Evolutionary conservation across 768 basidiomycete genomes (phyloP), one percentile per base, ranked within the genome.

Genomic region (Vishniacozyma victoriae): DNA sequence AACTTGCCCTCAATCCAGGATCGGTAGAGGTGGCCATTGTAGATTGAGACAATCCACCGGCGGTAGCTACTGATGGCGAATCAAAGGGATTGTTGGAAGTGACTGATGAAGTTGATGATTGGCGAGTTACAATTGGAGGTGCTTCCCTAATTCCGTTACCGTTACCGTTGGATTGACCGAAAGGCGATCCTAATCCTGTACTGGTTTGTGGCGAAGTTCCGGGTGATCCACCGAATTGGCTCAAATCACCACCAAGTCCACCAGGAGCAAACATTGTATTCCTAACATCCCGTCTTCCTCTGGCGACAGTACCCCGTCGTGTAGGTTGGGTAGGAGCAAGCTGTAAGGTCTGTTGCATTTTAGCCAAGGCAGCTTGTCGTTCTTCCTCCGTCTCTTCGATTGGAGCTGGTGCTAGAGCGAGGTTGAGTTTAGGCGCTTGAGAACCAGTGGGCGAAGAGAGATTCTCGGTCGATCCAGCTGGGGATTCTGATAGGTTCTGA

Each of bases 231-330:
- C n/a, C n/a, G 29, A 33, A 9, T n/a, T 33, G 9, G 29, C 29
- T 33, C 29, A 33, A 9, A 9, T 33, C 29, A 5, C 41, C 50
- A 15, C 38, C 31, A 3, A 46, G 15, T 16, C 45, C 27, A 27
- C 48, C 51, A n/a, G n/a, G n/a, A 18, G 47, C 63, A 52, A 66
- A 71, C 61, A 68, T 74, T 11, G 73, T 71, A 44, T 73, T 70
- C n/a, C 74, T 59, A 15, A 73, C 72, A 49, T 72, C 72, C 23
- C 74, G 54, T 23, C 73, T 53, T 14, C 72, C 75, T 29, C 75
- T 55, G 2, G 72, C 73, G 23, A 70, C 47, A 11, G 69, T 65
- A 33, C 53, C 20, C 45, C 69, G 44, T 23, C 59, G 50, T 1
- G 50, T 40, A 1, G 64, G 57, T 24, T 60, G 54, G 2, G 65